Percentiles rank a stretch among this genome's conserved stretches.
Evolutionary conservation across 352 stramenopile species (phyloP).

Genomic region (Saprolegnia diclina): DNA sequence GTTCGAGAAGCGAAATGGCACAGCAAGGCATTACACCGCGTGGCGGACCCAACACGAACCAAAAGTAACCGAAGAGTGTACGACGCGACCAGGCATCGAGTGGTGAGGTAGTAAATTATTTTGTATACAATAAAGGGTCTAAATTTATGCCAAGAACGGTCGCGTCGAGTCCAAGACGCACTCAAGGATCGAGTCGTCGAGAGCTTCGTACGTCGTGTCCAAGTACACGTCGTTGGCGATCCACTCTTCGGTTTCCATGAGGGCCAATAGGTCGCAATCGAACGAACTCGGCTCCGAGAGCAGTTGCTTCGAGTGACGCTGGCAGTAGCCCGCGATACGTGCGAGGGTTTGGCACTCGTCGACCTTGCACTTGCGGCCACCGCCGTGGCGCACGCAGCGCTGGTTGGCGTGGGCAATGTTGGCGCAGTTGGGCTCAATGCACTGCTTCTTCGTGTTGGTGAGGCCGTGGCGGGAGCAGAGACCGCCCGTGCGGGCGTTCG

Average conservation of each 20-base stretch:
- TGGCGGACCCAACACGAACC: too few species aligned
- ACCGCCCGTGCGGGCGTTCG: background rate
- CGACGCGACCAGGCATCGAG: too few species aligned
- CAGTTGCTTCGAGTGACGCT: constrained; percentile 18
- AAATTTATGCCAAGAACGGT: background rate
- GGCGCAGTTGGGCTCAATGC: constrained; percentile 6
- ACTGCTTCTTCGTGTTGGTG: constrained; percentile 5
- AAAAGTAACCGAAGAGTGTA: too few species aligned
- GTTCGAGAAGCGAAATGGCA: too few species aligned
- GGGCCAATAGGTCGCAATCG: background rate
- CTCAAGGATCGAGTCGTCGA: constrained; percentile 4
- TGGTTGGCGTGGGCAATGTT: constrained; percentile 24
- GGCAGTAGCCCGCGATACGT: constrained; percentile 24
- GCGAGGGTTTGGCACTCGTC: constrained; percentile 23
- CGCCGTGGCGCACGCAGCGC: constrained; percentile 24
- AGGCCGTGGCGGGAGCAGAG: constrained; percentile 14
- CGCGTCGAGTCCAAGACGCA: constrained; percentile 7
- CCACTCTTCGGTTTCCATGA: constrained; percentile 11
- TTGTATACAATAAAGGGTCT: background rate
- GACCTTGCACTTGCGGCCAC: constrained; percentile 24
- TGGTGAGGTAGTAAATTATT: background rate
- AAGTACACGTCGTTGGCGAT: constrained; percentile 13
- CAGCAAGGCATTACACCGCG: too few species aligned
- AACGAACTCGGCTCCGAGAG: background rate
- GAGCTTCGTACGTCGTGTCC: background rate